Percentiles rank a stretch among this genome's conserved stretches.
These are phyloP conservation scores for Diplocarpon rosae DNA, from an alignment of 2,329 filamentous ascomycete species.

Conservation along the genomic window DNA sequence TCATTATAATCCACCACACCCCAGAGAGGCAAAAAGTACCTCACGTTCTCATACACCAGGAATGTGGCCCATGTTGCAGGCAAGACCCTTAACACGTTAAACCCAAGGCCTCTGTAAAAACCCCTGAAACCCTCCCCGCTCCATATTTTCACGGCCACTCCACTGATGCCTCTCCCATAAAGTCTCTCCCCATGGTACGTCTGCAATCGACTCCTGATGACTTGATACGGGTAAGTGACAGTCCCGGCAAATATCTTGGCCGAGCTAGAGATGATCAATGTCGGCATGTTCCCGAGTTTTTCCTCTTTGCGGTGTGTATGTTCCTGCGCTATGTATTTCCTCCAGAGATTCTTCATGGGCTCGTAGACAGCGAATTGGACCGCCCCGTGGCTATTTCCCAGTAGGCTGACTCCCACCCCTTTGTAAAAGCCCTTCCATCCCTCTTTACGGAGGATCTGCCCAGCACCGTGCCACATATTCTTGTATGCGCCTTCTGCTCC, in stretches of 20 bases:
- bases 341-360: slow-evolving; percentile 40
- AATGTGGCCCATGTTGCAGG: slow-evolving; percentile 96
- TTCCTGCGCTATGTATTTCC: slow-evolving; percentile 42
- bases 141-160: slow-evolving; percentile 67
- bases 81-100: slow-evolving; percentile 81
- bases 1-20: not conserved
- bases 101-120: slow-evolving; percentile 85
- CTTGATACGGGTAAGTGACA: slow-evolving; percentile 89
- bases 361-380: slow-evolving; percentile 97
- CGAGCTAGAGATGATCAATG: slow-evolving; percentile 65
- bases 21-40: slow-evolving; percentile 49
- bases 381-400: slow-evolving; percentile 85
- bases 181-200: slow-evolving; percentile 69
- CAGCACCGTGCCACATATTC: slow-evolving; percentile 60
- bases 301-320: slow-evolving; percentile 19
- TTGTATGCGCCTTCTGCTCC: slow-evolving; percentile 68
- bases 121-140: slow-evolving; percentile 66
- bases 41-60: slow-evolving; percentile 90
- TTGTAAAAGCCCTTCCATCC: slow-evolving; percentile 77
- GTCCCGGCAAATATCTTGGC: slow-evolving; percentile 85
- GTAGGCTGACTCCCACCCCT: slow-evolving; percentile 68
- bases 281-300: slow-evolving; percentile 36
- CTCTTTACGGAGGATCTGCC: slow-evolving; percentile 56
- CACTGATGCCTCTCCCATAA: slow-evolving; percentile 60
- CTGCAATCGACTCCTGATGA: slow-evolving; percentile 78